Base-by-base conservation (phyloP, 176 grass and related monocot genomes). In the Carex cristatella region DNA sequence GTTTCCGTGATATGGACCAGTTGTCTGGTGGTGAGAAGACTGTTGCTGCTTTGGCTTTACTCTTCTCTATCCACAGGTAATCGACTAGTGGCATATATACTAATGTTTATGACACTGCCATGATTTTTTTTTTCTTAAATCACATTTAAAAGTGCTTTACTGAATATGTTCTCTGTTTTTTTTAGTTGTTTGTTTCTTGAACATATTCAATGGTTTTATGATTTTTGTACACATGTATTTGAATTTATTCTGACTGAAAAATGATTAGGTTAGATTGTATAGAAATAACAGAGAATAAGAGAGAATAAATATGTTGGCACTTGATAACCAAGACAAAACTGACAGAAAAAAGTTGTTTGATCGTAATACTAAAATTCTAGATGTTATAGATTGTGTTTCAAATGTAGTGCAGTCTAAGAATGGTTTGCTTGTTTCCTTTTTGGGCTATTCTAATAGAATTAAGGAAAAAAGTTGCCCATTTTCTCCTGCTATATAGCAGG, bases 1-100 rank as follows among this genome's bases (percentile, higher is more conserved):
- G 93, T 31, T 98, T 98, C 85, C 92, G 93, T 75, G 93, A 98
- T 83, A 98, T 98, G 95, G 95, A 98, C 48, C 95, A 95, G 83
- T 92, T 98, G 89, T 98, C 95, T 4, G 95, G 95, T 71, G 95
- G 93, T 28, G 95, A 98, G 89, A 98, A 98, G 89, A 95, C 95
- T 81, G 93, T 98, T 35, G 95, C 95, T 83, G 95, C 95, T 81
- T 87, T 98, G 59, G 93, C 95, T 65, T 82, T 98, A 89, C 95
- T 98, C 69, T 98, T 98, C 90, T 82, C 95, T 15, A 98, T 98
- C 87, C 95, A 98, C 93, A 98, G 95, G 95, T 98, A 92, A 55
- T 85, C 89, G 91, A 88, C 83, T 91, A 90, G 76, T 88, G 10
- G 13, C 53, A 55, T 55, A 55, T 56, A 57, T 14, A 77, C 44